Conservation (phyloP, 2,329 filamentous ascomycete species). For the Niveomyces coronatus region DNA sequence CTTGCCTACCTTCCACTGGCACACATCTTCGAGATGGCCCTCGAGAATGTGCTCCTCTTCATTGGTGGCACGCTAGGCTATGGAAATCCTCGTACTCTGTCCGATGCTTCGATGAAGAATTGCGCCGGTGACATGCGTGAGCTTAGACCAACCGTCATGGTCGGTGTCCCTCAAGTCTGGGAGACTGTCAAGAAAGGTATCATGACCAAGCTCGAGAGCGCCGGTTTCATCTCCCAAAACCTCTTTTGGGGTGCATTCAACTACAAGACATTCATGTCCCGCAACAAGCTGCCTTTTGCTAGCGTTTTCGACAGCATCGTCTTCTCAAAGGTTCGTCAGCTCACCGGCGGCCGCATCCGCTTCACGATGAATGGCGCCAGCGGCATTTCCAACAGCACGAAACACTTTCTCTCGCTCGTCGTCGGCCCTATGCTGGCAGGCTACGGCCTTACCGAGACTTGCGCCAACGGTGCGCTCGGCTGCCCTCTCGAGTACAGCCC, state of each 20-base stretch:
- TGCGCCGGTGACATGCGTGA: constrained; percentile 91
- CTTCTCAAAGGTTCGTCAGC: constrained; percentile 84
- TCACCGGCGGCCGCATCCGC: constrained; percentile 79
- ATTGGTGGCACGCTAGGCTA: constrained; percentile 91
- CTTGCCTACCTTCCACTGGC: constrained; percentile 89
- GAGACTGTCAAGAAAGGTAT: constrained; percentile 96
- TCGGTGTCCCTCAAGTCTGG: constrained; percentile 95
- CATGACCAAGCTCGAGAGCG: constrained; percentile 62
- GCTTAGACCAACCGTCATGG: constrained; percentile 77
- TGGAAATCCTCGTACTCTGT: constrained; percentile 79
- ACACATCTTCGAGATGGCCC: constrained; percentile 92
- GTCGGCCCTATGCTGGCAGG: constrained; percentile 90
- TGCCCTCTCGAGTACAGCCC: constrained; percentile 80
- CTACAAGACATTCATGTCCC: constrained; percentile 49
- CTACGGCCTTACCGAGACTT: constrained; percentile 91
- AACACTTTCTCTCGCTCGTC: constrained; percentile 82
- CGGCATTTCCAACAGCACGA: constrained; percentile 77
- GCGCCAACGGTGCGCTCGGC: constrained; percentile 70
- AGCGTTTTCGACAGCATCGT: constrained; percentile 69
- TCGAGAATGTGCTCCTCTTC: constrained; percentile 83
- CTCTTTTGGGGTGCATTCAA: constrained; percentile 64
- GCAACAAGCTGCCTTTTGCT: constrained; percentile 52
- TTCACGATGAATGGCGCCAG: constrained; percentile 93
- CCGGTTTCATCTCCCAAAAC: constrained; percentile 58
- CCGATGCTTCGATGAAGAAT: constrained; percentile 76